These are phyloP conservation scores for Penicillium macrosclerotiorum DNA, from an alignment of 495 filamentous ascomycete species.

Conservation along the genomic window DNA sequence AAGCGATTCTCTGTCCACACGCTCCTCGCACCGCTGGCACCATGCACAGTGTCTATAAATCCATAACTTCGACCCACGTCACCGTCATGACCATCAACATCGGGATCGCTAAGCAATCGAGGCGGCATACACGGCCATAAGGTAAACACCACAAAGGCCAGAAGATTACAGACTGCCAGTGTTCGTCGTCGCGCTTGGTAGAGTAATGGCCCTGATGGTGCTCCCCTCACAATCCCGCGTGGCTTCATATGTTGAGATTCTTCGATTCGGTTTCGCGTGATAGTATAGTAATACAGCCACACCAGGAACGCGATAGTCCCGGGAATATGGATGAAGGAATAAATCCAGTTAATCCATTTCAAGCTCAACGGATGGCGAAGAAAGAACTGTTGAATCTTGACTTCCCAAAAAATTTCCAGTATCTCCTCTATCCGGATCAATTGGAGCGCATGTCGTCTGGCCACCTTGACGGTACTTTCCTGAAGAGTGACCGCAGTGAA, in stretches of 20 bases:
- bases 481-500: conserved; percentile 59
- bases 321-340: conserved; percentile 81
- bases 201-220: conserved; percentile 47
- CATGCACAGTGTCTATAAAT: conserved; percentile 76
- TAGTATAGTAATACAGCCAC: conserved; percentile 66
- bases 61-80: conserved; percentile 57
- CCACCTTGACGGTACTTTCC: conserved; percentile 55
- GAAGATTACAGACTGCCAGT: conserved; percentile 70
- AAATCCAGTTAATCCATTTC: conserved; percentile 60
- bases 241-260: conserved; percentile 37
- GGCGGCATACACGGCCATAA: conserved; percentile 82
- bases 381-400: conserved; percentile 54
- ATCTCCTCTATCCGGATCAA: conserved; percentile 54
- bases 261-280: conserved; percentile 43
- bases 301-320: conserved; percentile 71
- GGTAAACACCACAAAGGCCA: conserved; percentile 76
- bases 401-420: conserved; percentile 57
- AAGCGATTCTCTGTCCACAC: conserved; percentile 75
- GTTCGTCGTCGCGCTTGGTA: conserved; percentile 65
- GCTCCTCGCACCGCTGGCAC: conserved; percentile 55
- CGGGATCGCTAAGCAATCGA: conserved; percentile 58
- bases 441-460: conserved; percentile 56
- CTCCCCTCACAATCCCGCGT: conserved; percentile 30
- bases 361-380: conserved; percentile 42
- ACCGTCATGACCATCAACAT: conserved; percentile 39